These are phyloP conservation scores for Ascodesmis nigricans DNA, from an alignment of 495 filamentous ascomycete species.

Conservation along the genomic window DNA sequence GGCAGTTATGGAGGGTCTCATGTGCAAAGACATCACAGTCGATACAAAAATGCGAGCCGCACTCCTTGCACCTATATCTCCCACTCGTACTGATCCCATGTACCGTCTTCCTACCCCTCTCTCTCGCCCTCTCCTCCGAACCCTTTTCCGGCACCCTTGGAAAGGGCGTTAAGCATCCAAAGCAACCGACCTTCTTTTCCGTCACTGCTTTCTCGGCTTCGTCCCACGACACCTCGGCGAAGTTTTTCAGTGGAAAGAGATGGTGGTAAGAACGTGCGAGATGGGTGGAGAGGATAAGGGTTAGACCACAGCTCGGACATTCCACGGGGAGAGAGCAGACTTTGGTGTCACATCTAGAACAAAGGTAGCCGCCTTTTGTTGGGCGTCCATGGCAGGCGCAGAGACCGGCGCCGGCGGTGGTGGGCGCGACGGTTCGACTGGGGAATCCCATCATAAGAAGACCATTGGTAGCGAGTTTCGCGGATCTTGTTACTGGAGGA, in stretches of 20 bases:
- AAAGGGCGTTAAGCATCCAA: slow-evolving; percentile 32
- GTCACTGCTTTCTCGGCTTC: slow-evolving; percentile 27
- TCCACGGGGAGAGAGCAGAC: slow-evolving; percentile 82
- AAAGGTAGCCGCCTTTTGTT: slow-evolving; percentile 70
- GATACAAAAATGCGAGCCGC: slow-evolving; percentile 79
- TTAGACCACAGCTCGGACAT: slow-evolving; percentile 77
- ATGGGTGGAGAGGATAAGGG: slow-evolving; percentile 90
- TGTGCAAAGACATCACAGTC: slow-evolving; percentile 93
- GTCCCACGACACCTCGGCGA: slow-evolving; percentile 72
- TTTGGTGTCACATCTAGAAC: slow-evolving; percentile 69
- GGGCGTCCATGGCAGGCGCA: slow-evolving; percentile 83
- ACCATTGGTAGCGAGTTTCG: slow-evolving; percentile 45
- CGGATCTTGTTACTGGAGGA: slow-evolving; percentile 54
- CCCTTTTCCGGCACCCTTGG: slow-evolving; percentile 25
- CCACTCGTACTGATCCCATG: slow-evolving; percentile 64
- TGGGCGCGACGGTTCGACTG: slow-evolving; percentile 57
- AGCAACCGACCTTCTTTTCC: slow-evolving; percentile 20
- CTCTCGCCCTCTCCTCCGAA: slow-evolving; percentile 10
- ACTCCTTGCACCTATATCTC: slow-evolving; percentile 69
- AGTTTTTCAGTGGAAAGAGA: slow-evolving; percentile 75
- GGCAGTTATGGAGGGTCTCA: slow-evolving; percentile 84
- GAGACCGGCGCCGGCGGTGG: slow-evolving; percentile 29
- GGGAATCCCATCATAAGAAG: slow-evolving; percentile 98
- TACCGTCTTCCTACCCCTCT: slow-evolving; percentile 21
- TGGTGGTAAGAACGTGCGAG: slow-evolving; percentile 89